Conservation (phyloP, 2,329 filamentous ascomycete genomes). For the Leptoxyphium fumago region DNA sequence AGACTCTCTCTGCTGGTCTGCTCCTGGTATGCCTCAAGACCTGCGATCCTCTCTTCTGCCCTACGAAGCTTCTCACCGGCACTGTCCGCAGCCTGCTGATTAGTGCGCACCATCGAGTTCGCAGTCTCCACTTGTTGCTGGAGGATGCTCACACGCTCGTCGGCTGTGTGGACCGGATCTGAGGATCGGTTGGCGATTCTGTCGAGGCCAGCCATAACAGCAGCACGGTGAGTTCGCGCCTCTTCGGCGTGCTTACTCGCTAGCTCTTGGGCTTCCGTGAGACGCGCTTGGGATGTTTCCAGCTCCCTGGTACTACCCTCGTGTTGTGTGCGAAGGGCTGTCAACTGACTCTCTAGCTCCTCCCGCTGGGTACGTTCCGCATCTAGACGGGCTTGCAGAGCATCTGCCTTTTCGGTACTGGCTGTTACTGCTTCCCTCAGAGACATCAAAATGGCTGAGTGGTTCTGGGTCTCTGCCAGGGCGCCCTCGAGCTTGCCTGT, state of each 20-base stretch:
- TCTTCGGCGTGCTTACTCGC: slow-evolving; percentile 78
- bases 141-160: slow-evolving; percentile 56
- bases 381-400: slow-evolving; percentile 67
- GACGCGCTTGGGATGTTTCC: slow-evolving; percentile 54
- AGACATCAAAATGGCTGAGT: slow-evolving; percentile 55
- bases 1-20: slow-evolving; percentile 90
- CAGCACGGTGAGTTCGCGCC: slow-evolving; percentile 69
- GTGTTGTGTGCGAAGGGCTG: slow-evolving; percentile 65
- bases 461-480: slow-evolving; percentile 51
- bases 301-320: slow-evolving; percentile 68
- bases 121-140: slow-evolving; percentile 68
- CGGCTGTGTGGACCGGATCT: slow-evolving; percentile 35
- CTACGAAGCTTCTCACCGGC: slow-evolving; percentile 80
- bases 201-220: slow-evolving; percentile 68
- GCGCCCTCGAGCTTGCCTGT: slow-evolving; percentile 53
- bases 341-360: slow-evolving; percentile 59
- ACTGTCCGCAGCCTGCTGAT: slow-evolving; percentile 73
- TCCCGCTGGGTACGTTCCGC: slow-evolving; percentile 70
- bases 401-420: slow-evolving; percentile 59
- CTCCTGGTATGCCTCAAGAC: slow-evolving; percentile 91
- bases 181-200: slow-evolving; percentile 48
- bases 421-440: slow-evolving; percentile 65
- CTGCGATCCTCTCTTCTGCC: slow-evolving; percentile 92
- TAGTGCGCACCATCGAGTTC: slow-evolving; percentile 68
- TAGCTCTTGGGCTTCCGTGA: slow-evolving; percentile 77